phyloP scores from a whole-genome alignment of 345 rosid species.

The Raphanus sativus region DNA sequence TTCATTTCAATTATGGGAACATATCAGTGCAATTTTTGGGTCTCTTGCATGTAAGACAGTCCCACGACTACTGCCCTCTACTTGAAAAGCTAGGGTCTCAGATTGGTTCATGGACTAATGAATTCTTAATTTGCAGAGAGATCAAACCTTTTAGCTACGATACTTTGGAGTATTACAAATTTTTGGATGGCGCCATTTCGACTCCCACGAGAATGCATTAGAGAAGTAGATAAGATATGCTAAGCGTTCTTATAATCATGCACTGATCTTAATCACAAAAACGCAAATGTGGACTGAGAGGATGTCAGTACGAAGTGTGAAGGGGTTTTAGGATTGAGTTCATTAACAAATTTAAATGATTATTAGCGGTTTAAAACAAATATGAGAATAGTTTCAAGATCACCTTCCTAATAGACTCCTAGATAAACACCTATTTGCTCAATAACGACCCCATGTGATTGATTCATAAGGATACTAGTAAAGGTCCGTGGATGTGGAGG shows the following conservation, averaged over 20 bases:
- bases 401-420: background rate
- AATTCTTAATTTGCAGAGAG: background rate
- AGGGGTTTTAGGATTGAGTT: background rate
- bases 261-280: background rate
- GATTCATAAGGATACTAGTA: background rate
- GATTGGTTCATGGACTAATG: background rate
- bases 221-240: background rate
- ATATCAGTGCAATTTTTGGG: background rate
- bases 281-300: background rate
- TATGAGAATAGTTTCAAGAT: background rate
- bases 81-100: background rate
- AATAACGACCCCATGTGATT: background rate
- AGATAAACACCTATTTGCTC: background rate
- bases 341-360: background rate
- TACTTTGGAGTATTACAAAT: background rate
- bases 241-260: background rate
- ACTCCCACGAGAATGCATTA: background rate
- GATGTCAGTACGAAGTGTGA: background rate
- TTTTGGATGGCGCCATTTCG: background rate
- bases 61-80: background rate
- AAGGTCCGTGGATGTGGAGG: background rate
- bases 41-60: background rate
- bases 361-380: no score
- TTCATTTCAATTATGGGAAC: background rate
- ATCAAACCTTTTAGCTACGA: background rate